These are phyloP conservation scores for Backusella tuberculispora DNA, from an alignment of 192 early-diverging fungal genomes.

Conservation along the genomic window DNA sequence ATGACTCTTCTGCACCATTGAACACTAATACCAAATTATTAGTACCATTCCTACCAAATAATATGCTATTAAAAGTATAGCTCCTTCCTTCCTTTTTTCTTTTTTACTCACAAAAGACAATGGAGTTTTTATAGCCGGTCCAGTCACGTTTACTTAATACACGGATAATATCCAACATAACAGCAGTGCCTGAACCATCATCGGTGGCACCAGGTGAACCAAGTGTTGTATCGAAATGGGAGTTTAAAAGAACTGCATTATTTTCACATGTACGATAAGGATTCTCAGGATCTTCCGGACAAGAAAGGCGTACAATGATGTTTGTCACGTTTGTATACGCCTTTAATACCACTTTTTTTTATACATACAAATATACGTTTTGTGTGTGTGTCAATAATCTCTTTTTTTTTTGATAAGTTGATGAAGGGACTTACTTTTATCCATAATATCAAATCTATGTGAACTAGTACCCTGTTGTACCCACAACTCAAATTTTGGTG, in stretches of 20 bases:
- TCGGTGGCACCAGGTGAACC: conserved; percentile 63
- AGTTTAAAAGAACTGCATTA: conserved; percentile 71
- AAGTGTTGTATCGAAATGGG: conserved; percentile 71
- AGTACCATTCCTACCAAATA: conserved; percentile 23
- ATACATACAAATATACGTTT: background rate
- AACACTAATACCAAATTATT: conserved; percentile 52
- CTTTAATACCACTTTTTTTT: conserved; percentile 60
- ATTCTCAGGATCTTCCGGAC: conserved; percentile 43
- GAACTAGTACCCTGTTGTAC: conserved; percentile 63
- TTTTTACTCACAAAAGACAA: conserved; percentile 57
- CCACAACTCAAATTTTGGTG: conserved; percentile 62
- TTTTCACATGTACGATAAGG: conserved; percentile 49
- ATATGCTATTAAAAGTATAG: background rate
- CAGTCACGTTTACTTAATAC: conserved; percentile 51
- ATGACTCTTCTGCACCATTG: conserved; percentile 78
- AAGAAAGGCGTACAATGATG: conserved; percentile 71
- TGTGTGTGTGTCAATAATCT: background rate
- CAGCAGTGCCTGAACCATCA: conserved; percentile 70
- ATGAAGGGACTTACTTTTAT: conserved; percentile 50
- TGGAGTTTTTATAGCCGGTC: conserved; percentile 51
- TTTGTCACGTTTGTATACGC: conserved; percentile 74
- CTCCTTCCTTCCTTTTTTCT: no score
- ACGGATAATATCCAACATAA: conserved; percentile 72
- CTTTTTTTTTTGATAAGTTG: background rate
- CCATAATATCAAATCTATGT: conserved; percentile 77